A percentile compares a stretch with the other conserved stretches of the same genome.
Conservation (phyloP, 2,329 filamentous ascomycete genomes). For the Fonsecaea erecta region DNA sequence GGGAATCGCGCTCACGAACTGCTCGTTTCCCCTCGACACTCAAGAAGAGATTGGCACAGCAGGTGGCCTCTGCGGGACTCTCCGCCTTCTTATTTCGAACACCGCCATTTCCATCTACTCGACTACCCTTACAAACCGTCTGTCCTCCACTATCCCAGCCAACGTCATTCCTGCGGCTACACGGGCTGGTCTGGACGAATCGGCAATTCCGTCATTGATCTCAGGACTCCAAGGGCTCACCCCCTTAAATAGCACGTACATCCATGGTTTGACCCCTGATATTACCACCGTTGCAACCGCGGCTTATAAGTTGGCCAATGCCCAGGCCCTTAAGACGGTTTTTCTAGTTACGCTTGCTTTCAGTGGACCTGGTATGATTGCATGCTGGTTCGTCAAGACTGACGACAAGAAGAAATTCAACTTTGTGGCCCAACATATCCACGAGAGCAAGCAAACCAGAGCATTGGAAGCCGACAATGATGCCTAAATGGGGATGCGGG, state of each 20-base stretch:
- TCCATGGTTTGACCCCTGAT: background rate
- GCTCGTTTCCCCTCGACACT: conserved; percentile 1
- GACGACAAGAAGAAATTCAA: background rate
- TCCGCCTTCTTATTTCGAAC: background rate
- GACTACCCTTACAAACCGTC: conserved; percentile 15
- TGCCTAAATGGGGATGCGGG: no score
- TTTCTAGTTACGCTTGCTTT: conserved; percentile 2
- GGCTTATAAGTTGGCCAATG: background rate
- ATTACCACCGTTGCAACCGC: background rate
- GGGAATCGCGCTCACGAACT: background rate
- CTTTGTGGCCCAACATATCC: background rate
- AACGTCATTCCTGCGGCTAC: background rate
- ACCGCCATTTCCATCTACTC: conserved; percentile 3
- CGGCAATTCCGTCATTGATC: background rate
- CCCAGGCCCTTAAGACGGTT: background rate
- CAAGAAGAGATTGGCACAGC: conserved; percentile 20
- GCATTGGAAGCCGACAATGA: no score
- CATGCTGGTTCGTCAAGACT: background rate
- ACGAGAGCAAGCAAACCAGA: background rate
- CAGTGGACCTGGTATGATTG: background rate
- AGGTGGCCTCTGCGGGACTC: conserved; percentile 11
- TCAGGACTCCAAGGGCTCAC: background rate
- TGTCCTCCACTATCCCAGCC: background rate
- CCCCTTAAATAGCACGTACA: no score
- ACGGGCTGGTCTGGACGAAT: background rate